Evolutionary conservation across 148 eudicot species (phyloP).

Genomic region (Euryodendron excelsum): DNA sequence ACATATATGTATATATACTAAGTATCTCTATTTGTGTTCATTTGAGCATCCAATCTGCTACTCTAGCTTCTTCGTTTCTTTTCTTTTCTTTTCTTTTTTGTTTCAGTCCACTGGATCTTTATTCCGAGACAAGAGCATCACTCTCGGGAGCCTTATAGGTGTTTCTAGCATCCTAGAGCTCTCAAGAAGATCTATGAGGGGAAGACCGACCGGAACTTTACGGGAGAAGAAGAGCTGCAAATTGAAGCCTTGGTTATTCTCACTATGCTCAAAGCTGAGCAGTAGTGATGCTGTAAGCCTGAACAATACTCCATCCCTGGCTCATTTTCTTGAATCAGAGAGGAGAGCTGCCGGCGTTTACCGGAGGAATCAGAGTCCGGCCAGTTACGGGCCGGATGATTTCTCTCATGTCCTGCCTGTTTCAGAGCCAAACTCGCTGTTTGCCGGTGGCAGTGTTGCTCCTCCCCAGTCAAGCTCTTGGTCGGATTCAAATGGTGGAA

Average conservation of each 20-base stretch:
- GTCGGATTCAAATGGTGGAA: constrained; percentile 19
- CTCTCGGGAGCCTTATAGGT: constrained; percentile 61
- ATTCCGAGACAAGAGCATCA: constrained; percentile 52
- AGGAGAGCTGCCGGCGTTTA: constrained; percentile 32
- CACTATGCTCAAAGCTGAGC: constrained; percentile 49
- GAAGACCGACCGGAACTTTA: constrained; percentile 25
- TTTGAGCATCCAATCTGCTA: background rate
- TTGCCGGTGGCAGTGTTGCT: constrained; percentile 26
- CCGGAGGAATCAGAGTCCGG: constrained; percentile 25
- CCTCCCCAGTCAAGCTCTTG: constrained; percentile 33
- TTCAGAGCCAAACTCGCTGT: constrained; percentile 28
- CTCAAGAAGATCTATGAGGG: constrained; percentile 42
- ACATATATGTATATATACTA: background rate
- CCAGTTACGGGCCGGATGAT: constrained; percentile 18
- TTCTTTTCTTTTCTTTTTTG: too few species aligned
- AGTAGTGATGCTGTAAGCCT: constrained; percentile 38
- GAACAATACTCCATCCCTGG: constrained; percentile 34
- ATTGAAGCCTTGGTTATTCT: constrained; percentile 43
- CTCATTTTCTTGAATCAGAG: constrained; percentile 50
- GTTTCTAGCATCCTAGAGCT: constrained; percentile 46
- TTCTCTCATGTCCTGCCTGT: constrained; percentile 18
- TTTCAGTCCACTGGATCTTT: constrained; percentile 60
- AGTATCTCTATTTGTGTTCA: background rate
- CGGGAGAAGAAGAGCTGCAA: constrained; percentile 34
- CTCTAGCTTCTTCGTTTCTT: background rate